Evolutionary conservation across 2,329 filamentous ascomycete genomes (phyloP).

Genomic region (Colletotrichum tanaceti): DNA sequence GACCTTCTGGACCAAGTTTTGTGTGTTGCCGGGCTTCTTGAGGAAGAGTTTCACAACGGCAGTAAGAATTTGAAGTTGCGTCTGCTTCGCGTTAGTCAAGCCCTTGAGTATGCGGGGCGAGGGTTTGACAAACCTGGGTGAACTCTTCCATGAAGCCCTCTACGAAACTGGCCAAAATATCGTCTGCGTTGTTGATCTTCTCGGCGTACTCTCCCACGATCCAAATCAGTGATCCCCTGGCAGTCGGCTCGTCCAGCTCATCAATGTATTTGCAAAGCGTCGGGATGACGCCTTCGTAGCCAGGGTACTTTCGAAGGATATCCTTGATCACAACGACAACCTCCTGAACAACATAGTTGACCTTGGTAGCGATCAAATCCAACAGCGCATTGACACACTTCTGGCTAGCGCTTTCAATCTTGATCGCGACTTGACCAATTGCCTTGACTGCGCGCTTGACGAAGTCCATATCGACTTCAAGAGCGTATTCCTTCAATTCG

Average conservation of each 20-base stretch:
- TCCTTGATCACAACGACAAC: slow-evolving; percentile 99
- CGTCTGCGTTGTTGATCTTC: slow-evolving; percentile 98
- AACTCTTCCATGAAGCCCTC: slow-evolving; percentile 97
- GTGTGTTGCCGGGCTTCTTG: slow-evolving; percentile 93
- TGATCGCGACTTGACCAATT: slow-evolving; percentile 98
- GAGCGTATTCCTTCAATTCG: slow-evolving; percentile 95
- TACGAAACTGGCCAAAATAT: slow-evolving; percentile 91
- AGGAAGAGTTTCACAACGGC: slow-evolving; percentile 97
- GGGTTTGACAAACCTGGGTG: slow-evolving; percentile 74
- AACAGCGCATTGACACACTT: slow-evolving; percentile 94
- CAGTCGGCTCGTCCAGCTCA: slow-evolving; percentile 93
- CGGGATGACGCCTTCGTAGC: slow-evolving; percentile 97
- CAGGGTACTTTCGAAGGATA: slow-evolving; percentile 96
- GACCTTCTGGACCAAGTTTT: slow-evolving; percentile 92
- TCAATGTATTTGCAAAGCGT: slow-evolving; percentile 97
- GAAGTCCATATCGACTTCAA: slow-evolving; percentile 99
- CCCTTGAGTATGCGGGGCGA: background rate
- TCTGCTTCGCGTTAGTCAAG: slow-evolving; percentile 62
- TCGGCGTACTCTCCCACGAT: slow-evolving; percentile 99
- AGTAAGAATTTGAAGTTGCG: slow-evolving; percentile 97
- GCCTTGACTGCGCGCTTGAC: slow-evolving; percentile 93
- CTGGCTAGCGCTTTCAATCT: slow-evolving; percentile 94
- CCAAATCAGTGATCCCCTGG: slow-evolving; percentile 93
- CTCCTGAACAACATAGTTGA: slow-evolving; percentile 99
- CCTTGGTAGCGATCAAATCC: slow-evolving; percentile 95